These are phyloP conservation scores for Drosera spatulata DNA, from an alignment of 179 eudicot species.

Conservation along the genomic window DNA sequence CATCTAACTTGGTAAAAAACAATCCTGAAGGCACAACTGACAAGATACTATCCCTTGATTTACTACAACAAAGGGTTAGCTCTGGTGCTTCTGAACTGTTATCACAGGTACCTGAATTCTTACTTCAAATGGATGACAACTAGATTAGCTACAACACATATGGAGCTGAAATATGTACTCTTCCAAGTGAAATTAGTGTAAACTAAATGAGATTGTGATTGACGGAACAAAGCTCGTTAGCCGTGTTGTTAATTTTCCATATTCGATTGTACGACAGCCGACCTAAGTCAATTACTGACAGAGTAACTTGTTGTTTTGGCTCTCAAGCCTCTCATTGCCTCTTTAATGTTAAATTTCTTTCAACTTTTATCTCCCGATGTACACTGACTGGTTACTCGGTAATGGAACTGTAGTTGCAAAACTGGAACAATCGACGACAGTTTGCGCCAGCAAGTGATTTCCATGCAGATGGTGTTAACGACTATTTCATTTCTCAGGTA, in stretches of 20 bases:
- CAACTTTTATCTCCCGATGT: not conserved
- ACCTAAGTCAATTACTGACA: too few species aligned
- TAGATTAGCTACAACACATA: too few species aligned
- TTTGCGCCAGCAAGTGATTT: conserved; percentile 77
- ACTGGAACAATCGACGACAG: conserved; percentile 95
- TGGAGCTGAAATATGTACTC: too few species aligned
- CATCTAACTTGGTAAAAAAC: conserved; percentile 31
- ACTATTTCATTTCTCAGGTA: conserved; percentile 88
- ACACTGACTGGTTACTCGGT: conserved; percentile 5
- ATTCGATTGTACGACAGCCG: too few species aligned
- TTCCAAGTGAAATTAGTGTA: too few species aligned
- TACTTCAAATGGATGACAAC: too few species aligned
- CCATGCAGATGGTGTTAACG: conserved; percentile 96
- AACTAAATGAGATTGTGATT: too few species aligned
- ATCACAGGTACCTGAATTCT: conserved; percentile 51
- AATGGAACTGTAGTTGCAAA: conserved; percentile 60
- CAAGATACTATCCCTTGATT: conserved; percentile 62
- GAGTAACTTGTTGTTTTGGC: too few species aligned
- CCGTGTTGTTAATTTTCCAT: too few species aligned
- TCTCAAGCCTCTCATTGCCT: too few species aligned
- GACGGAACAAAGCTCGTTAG: too few species aligned
- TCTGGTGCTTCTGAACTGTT: conserved; percentile 82
- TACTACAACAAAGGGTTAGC: conserved; percentile 75
- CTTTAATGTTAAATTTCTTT: too few species aligned
- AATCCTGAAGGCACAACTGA: conserved; percentile 23